Evolutionary conservation across 768 basidiomycete species (phyloP), one percentile per base, ranked within the genome.

Genomic region (Rhizopogon roseolus): DNA sequence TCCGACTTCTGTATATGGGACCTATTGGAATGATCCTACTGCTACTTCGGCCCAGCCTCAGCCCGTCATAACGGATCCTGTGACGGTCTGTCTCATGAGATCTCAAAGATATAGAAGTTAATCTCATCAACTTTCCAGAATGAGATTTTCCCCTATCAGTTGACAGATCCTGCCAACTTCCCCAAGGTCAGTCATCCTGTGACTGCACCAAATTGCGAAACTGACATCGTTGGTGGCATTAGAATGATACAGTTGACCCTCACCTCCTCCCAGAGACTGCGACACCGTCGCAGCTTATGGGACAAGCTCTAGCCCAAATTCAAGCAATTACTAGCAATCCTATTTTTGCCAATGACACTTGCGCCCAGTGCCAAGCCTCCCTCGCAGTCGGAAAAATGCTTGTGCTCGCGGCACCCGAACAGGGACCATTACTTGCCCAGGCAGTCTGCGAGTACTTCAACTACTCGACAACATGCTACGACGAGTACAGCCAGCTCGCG

Each of bases 21-120:
- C 77, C 42, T 89, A 88, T 65, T 86, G 81, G 72, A 88, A 88
- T 63, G 67, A 77, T 57, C 84, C 86, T 8, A 88, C 84, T 0
- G 82, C 80, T 32, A 88, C 86, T 4, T 78, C 79, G 22, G 80
- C 74, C 1, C 87, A 89, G 65, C 81, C 81, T 5, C 86, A 88
- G 65, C 86, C 86, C 1, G 76, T 88, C 28, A 76, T 89, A 40
- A 80, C 85, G 28, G 86, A 88, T 64, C 82, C 84, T 3, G 78
- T 87, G 38, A 75, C 77, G 41, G 87, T 86, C 44, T 41, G 71
- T 11, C 19, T 53, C 25, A 41, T 25, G 25, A 37, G 44, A 13
- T 39, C 28, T 38, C 8, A 41, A 25, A 45, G 41, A 53, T 54
- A 6, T 52, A 36, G 22, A 22, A 22, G 19, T 27, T 42, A 16